These are phyloP conservation scores for Sarcocystis neurona DNA, from an alignment of 169 alveolate species.

Conservation along the genomic window DNA sequence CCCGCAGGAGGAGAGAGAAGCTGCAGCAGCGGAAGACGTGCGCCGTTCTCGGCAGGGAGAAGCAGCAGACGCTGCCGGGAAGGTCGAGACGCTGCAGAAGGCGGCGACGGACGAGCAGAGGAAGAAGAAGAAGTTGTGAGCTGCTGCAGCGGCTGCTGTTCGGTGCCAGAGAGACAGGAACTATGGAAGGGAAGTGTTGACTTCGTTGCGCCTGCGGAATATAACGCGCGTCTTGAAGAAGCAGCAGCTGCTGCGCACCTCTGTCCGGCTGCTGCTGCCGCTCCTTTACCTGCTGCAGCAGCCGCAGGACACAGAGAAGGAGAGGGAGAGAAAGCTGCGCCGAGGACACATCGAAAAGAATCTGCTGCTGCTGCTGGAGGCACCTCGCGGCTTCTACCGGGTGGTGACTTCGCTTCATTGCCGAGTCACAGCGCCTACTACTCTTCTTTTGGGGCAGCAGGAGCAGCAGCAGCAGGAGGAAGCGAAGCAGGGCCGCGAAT, in stretches of 20 bases:
- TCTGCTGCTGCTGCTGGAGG: slow-evolving; percentile 23
- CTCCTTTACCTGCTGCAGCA: slow-evolving; percentile 44
- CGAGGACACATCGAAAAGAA: neutral
- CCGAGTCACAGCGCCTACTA: neutral
- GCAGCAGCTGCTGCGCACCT: slow-evolving; percentile 17
- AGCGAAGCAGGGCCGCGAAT: no score
- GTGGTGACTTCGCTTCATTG: neutral
- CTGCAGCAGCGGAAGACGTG: no score
- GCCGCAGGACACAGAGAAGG: slow-evolving; percentile 38
- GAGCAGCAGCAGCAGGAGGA: slow-evolving; percentile 45
- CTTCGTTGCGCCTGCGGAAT: slow-evolving; percentile 62
- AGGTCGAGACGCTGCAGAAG: no score
- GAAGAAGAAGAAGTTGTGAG: no score
- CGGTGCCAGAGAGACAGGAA: slow-evolving; percentile 47
- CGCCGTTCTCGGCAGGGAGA: no score
- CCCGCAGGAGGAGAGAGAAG: no score
- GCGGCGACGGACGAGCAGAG: no score
- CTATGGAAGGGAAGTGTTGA: slow-evolving; percentile 64
- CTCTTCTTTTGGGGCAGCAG: neutral
- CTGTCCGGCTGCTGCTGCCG: slow-evolving; percentile 33
- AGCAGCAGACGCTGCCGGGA: no score
- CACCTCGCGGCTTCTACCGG: slow-evolving; percentile 34
- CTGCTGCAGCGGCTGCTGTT: no score
- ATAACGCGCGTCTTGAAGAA: slow-evolving; percentile 15
- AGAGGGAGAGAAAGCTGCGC: neutral